phyloP scores from a whole-genome alignment of 2,329 filamentous ascomycete species.

The Macrophomina pseudophaseolina region DNA sequence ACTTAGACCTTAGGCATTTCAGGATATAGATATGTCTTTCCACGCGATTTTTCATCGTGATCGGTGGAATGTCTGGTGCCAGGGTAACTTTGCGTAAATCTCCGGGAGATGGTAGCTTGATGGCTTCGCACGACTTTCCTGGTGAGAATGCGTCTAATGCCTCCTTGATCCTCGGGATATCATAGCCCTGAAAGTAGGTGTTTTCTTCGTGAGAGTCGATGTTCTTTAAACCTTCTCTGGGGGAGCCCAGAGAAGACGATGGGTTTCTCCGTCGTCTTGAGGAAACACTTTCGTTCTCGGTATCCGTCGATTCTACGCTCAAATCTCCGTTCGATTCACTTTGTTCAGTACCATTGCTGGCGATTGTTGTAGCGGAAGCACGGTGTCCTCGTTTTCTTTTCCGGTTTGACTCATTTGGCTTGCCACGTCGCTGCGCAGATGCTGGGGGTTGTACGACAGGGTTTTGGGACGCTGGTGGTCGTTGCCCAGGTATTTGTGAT shows the following conservation, averaged over 20 bases:
- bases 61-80: background rate
- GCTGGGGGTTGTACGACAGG: background rate
- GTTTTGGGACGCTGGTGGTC: background rate
- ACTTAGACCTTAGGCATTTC: background rate
- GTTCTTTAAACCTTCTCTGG: background rate
- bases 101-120: background rate
- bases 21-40: background rate
- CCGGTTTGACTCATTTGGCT: background rate
- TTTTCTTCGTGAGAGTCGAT: background rate
- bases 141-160: background rate
- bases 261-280: background rate
- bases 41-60: background rate
- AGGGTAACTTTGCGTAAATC: background rate
- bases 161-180: background rate
- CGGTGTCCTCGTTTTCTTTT: background rate
- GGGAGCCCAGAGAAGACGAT: background rate
- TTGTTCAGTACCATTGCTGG: background rate
- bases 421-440: background rate
- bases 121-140: background rate
- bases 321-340: background rate
- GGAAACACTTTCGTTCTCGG: background rate
- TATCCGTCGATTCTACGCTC: background rate
- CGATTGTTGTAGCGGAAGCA: background rate
- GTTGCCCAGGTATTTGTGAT: background rate
- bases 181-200: background rate